phyloP scores from a whole-genome alignment of 306 rosid species.

The Citrullus mucosospermus region DNA sequence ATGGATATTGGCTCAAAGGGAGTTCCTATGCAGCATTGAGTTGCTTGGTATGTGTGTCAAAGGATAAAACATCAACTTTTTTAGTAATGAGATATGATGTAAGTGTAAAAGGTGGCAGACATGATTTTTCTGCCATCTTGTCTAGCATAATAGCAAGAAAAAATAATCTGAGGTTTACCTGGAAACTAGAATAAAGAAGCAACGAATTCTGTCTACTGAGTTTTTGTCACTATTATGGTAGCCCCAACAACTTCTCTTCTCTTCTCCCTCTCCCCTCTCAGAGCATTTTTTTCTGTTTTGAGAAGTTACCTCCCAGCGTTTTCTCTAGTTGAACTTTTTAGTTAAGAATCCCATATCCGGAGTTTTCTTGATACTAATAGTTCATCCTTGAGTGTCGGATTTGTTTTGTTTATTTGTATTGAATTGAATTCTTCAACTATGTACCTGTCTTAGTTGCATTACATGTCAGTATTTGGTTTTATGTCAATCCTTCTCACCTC shows the following conservation, averaged over 20 bases:
- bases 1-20: slow-evolving; percentile 74
- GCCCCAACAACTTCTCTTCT: not conserved
- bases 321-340: not conserved
- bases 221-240: not conserved
- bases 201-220: not conserved
- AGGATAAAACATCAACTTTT: not conserved
- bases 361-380: not conserved
- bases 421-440: not conserved
- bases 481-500: not conserved
- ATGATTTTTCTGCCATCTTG: not conserved
- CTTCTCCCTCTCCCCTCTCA: not conserved
- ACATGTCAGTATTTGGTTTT: not conserved
- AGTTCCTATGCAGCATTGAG: slow-evolving; percentile 58
- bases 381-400: not conserved
- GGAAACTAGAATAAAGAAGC: not conserved
- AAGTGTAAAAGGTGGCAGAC: not conserved
- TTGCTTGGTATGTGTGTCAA: slow-evolving; percentile 41
- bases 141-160: not conserved
- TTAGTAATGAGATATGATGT: not conserved
- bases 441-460: not conserved
- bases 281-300: not conserved
- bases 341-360: not conserved
- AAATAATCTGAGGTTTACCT: not conserved
- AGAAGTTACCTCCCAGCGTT: not conserved
- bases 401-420: not conserved